Base-by-base conservation (phyloP, 116 monocot species). In the Zostera marina region DNA sequence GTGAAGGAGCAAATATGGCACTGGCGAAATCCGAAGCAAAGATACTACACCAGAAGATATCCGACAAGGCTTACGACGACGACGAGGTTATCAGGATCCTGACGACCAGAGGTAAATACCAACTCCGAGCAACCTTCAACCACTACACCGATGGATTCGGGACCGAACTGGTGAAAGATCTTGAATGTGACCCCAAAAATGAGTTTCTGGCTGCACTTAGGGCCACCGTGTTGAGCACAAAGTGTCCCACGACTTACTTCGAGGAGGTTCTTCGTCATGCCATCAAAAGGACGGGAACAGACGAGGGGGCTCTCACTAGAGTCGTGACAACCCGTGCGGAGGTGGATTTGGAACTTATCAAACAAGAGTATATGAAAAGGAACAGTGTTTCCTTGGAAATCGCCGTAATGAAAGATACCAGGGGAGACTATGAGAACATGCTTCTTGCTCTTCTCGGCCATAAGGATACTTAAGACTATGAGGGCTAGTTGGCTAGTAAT, bases 51-150 rank as follows among this genome's bases (percentile, higher is more conserved):
- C 53, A 62, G 44, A 79, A 78, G 0, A 54, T 87, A 9, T 73
- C 71, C 63, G 64, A 53, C 42, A 67, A 67, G 42, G 60, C 60
- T 21, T 20, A 71, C 9, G 71, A 76, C 52, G 68, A 76, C 41
- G 52, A 60, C 7, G 74, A 79, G 19, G 59, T 82, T 22, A 63
- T 87, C 5, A 67, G 87, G 43, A 76, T 87, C 17, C 56, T 87
- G 5, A 79, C 79, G 13, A 87, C 87, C n/a, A 68, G 87, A 56
- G 82, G 82, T 79, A 79, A 73, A 63, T 49, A 44, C 6, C 76
- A 79, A 11, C 71, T 87, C n/a, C 63, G 20, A 25, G 44, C 40
- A 15, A 64, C 69, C 44, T 87, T 79, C 76, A 72, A 76, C 26
- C 61, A 73, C 66, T 87, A 87, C 81, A 71, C 71, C 58, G 47